Percentiles rank a stretch among this genome's conserved stretches.
These are phyloP conservation scores for Metschnikowia noctiluminum DNA, from an alignment of 805 yeast species.

Conservation along the genomic window DNA sequence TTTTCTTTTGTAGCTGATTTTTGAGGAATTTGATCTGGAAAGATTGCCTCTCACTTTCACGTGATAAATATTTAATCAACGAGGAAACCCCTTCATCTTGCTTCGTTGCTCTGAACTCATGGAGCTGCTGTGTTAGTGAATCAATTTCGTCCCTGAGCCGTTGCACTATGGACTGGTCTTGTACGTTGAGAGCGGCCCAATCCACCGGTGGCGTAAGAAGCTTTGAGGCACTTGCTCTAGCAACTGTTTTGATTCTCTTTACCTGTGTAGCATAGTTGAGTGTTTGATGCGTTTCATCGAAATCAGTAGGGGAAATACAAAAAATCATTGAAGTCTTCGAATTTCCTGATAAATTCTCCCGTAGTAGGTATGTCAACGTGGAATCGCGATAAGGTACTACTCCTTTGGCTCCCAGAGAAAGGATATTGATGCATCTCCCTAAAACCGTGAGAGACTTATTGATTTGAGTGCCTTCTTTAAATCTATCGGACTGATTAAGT, in stretches of 20 bases:
- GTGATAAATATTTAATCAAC: slow-evolving; percentile 31
- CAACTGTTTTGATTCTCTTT: slow-evolving; percentile 62
- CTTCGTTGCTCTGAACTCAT: slow-evolving; percentile 8
- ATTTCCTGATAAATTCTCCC: slow-evolving; percentile 77
- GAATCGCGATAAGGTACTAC: slow-evolving; percentile 75
- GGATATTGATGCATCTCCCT: slow-evolving; percentile 59
- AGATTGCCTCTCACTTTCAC: slow-evolving; percentile 25
- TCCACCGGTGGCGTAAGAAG: slow-evolving; percentile 28
- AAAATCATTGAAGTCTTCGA: slow-evolving; percentile 89
- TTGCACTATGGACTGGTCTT: slow-evolving; percentile 27
- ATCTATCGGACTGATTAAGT: slow-evolving; percentile 48
- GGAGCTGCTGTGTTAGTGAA: slow-evolving; percentile 23
- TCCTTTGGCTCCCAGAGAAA: slow-evolving; percentile 41
- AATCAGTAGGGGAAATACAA: slow-evolving; percentile 76
- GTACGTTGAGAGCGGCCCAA: slow-evolving; percentile 28
- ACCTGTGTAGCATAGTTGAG: slow-evolving; percentile 77
- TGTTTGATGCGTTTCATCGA: slow-evolving; percentile 74
- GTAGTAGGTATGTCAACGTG: slow-evolving; percentile 66
- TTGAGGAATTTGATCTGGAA: slow-evolving; percentile 36
- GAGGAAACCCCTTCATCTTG: slow-evolving; percentile 20
- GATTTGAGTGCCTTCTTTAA: slow-evolving; percentile 73
- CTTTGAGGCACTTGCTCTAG: slow-evolving; percentile 39
- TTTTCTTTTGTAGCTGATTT: slow-evolving; percentile 18
- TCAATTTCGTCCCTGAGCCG: slow-evolving; percentile 31
- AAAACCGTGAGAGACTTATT: slow-evolving; percentile 75